Evolutionary conservation across 2,329 filamentous ascomycete genomes (phyloP), one percentile per base, ranked within the genome.

Genomic region (Fusarium sp.): DNA sequence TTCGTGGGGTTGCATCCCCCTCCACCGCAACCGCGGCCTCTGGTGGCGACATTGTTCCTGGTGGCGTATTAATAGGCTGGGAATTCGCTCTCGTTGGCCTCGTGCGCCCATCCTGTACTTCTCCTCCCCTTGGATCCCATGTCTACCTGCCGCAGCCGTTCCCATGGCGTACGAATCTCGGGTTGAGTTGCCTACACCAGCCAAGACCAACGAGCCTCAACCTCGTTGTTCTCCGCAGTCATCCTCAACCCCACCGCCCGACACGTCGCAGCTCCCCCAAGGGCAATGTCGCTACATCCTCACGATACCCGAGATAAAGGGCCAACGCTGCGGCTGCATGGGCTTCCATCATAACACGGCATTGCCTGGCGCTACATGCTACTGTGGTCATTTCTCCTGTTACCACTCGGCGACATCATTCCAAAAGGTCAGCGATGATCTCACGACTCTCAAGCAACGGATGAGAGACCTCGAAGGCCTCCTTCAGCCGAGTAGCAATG

Each of bases 241-340:
- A 65, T 69, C 73, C 43, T 67, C 64, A 61, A 73, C 73, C 66
- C 72, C 66, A 61, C 66, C 67, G 52, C 54, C 44, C 56, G 85
- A 87, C 60, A 85, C 87, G 57, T 67, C 81, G 37, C 82, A 81
- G 52, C 81, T 90, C 27, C 88, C 88, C 13, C 82, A 84, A 69
- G 88, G 88, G 31, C 86, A 88, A 71, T 90, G 88, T 70, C 86
- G 87, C 64, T 90, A 87, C 72, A 89, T 90, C 66, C 77, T 90
- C 31, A 81, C 87, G 30, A 82, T 86, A 59, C 86, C 88, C 7
- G 86, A 88, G 72, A 81, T 88, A 75, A 87, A 86, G 70, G 87
- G 88, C 54, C 83, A 88, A 62, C 85, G 88, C 44, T 90, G 88
- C 76, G 87, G 84, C 46, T 90, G 88, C 71, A 85, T 87, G 65